Percentiles rank a stretch among this genome's conserved stretches.
Evolutionary conservation across 306 rosid species (phyloP).

Genomic region (Vigna hirtella): DNA sequence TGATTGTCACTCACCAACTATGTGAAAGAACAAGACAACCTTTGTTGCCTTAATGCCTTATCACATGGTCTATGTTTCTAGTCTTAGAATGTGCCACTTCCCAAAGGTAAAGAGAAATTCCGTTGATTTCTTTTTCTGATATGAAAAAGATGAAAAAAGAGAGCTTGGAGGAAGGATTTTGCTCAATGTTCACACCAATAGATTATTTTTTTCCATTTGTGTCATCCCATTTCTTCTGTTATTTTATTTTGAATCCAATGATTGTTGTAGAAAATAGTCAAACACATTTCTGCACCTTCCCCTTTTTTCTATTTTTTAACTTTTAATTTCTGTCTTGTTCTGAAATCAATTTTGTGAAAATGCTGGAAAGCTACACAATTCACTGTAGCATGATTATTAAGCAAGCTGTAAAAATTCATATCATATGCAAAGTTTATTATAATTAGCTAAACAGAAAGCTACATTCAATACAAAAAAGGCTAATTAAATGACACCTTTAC

Average conservation of each 20-base stretch:
- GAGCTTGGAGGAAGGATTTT: constrained; percentile 1
- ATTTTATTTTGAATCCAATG: neutral
- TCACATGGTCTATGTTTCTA: constrained; percentile 16
- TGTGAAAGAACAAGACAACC: constrained; percentile 32
- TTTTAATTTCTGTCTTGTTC: neutral
- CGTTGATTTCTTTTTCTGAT: neutral
- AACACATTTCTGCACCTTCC: neutral
- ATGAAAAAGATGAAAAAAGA: neutral
- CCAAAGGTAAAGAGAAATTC: neutral
- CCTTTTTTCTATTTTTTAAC: neutral
- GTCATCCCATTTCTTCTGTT: neutral
- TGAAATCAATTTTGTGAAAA: constrained; percentile 16
- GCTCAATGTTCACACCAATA: constrained; percentile 1
- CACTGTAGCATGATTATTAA: neutral
- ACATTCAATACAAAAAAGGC: constrained; percentile 7
- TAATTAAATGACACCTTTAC: constrained; percentile 22
- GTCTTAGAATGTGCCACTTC: constrained; percentile 9
- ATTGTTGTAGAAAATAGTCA: neutral
- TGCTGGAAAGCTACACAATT: constrained; percentile 3
- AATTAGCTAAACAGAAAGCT: neutral
- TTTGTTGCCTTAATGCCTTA: constrained; percentile 16
- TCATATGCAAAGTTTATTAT: constrained; percentile 15
- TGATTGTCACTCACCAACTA: constrained; percentile 43
- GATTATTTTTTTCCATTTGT: neutral
- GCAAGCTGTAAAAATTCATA: neutral